Evolutionary conservation across 2,329 filamentous ascomycete genomes (phyloP).

Genomic region (Aspergillus sp.): DNA sequence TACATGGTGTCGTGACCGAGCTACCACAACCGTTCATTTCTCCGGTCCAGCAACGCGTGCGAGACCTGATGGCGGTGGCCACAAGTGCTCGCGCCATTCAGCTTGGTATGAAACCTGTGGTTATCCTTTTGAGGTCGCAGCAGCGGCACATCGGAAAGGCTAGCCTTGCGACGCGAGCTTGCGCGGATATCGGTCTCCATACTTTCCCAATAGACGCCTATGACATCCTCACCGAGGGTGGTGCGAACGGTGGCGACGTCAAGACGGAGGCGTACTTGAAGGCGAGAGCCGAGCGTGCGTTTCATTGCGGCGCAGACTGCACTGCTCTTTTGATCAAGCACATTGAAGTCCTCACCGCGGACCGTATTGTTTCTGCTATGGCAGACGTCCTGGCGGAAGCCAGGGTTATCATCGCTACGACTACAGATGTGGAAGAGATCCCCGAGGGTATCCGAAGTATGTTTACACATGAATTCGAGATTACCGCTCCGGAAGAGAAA

Average conservation of each 20-base stretch:
- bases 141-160: slow-evolving; percentile 93
- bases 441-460: slow-evolving; percentile 86
- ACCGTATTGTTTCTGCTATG: slow-evolving; percentile 83
- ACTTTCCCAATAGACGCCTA: slow-evolving; percentile 88
- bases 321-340: slow-evolving; percentile 87
- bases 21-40: slow-evolving; percentile 54
- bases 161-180: slow-evolving; percentile 75
- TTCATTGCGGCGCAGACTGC: slow-evolving; percentile 82
- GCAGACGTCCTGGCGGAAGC: slow-evolving; percentile 80
- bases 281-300: slow-evolving; percentile 82
- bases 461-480: slow-evolving; percentile 94
- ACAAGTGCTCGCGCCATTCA: slow-evolving; percentile 87
- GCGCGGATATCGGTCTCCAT: slow-evolving; percentile 87
- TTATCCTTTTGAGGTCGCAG: slow-evolving; percentile 85
- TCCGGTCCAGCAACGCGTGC: slow-evolving; percentile 70
- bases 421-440: slow-evolving; percentile 92
- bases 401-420: slow-evolving; percentile 87
- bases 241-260: slow-evolving; percentile 82
- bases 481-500: slow-evolving; percentile 87
- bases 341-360: slow-evolving; percentile 86
- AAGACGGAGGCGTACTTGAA: slow-evolving; percentile 93
- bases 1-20: slow-evolving; percentile 45
- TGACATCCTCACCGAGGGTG: slow-evolving; percentile 90
- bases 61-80: slow-evolving; percentile 84
- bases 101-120: slow-evolving; percentile 83